Evolutionary conservation across 1,284 basidiomycete species (phyloP), one percentile per base, ranked within the genome.

Genomic region (Sphaerobolus stellatus): DNA sequence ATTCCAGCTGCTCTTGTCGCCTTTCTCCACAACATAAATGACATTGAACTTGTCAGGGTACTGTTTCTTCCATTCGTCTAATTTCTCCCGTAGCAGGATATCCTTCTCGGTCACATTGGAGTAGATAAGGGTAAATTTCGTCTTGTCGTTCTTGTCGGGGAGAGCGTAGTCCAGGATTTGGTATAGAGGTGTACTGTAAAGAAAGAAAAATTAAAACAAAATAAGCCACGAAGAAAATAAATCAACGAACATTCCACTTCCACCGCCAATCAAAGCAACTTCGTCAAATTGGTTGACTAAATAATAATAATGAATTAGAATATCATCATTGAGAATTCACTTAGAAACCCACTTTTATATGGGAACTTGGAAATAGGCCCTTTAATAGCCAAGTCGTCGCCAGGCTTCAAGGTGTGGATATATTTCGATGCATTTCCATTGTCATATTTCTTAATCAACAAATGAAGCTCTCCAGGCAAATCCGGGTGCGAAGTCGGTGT

Each of bases 71-170:
- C 92, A 78, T 8, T 71, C 73, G 62, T 95, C 92, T 64, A 95
- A 83, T 65, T 94, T 82, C 63, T 92, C 84, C 41, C 84, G 83
- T 57, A 97, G 79, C 47, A 97, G 84, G 62, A 99, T 96, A 70
- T 98, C 96, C 59, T 83, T 77, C 68, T 94, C 90, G n/a, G 88
- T 82, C 50, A 92, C 81, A 74, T 98, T 98, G 43, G 90, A 86
- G 74, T 91, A 98, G 64, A 99, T 74, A 54, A 98, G 79, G 48
- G 90, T 97, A 73, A 92, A 96, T 69, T 95, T 94, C 61, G 97
- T 98, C 76, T 89, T 94, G 83, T 99, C 98, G 47, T 71, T 63
- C 27, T 80, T 76, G 62, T 90, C 84, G 2, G 77, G 61, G 52
- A 95, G 81, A 4, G 90, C 87, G 70, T 94, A 82, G 47, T 75